phyloP scores from a whole-genome alignment of 1,139 yeast genomes.

The Taphrina populina region DNA sequence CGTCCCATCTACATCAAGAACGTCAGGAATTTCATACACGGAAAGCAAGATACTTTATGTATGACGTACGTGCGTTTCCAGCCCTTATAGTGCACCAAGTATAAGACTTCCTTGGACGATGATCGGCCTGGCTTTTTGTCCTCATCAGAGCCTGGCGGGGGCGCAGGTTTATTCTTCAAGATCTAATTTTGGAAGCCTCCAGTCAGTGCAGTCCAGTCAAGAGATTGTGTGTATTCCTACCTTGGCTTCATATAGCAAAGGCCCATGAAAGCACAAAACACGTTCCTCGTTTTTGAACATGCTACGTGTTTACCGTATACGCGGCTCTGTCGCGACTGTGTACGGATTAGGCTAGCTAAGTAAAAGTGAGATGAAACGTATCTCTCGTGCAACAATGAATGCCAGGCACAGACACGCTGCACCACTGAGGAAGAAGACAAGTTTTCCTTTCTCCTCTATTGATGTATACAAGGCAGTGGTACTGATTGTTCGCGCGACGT shows the following conservation, averaged over 20 bases:
- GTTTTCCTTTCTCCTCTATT: too few relatives aligned
- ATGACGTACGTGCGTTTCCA: constrained; percentile 67
- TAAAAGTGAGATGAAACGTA: too few relatives aligned
- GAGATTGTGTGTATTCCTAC: constrained; percentile 58
- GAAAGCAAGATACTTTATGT: not conserved
- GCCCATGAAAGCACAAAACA: constrained; percentile 80
- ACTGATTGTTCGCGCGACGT: too few relatives aligned
- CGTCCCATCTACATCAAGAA: constrained; percentile 81
- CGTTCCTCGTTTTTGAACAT: constrained; percentile 35
- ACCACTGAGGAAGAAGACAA: too few relatives aligned
- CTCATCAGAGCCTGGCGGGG: constrained; percentile 33
- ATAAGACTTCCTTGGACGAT: constrained; percentile 43
- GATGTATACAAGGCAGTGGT: too few relatives aligned
- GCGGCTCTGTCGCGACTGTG: too few relatives aligned
- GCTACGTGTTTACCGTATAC: too few relatives aligned
- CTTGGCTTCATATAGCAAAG: constrained; percentile 84
- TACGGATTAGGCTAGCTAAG: too few relatives aligned
- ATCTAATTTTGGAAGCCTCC: constrained; percentile 45
- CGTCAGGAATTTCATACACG: not conserved
- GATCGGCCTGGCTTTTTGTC: constrained; percentile 1
- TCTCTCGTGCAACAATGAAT: too few relatives aligned
- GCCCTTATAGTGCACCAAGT: constrained; percentile 84
- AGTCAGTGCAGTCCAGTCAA: not conserved
- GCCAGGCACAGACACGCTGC: too few relatives aligned
- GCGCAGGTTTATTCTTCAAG: constrained; percentile 49